A percentile compares a stretch with the other conserved stretches of the same genome.
These are phyloP conservation scores for Pythium aphanidermatum DNA, from an alignment of 352 stramenopile genomes.

Conservation along the genomic window DNA sequence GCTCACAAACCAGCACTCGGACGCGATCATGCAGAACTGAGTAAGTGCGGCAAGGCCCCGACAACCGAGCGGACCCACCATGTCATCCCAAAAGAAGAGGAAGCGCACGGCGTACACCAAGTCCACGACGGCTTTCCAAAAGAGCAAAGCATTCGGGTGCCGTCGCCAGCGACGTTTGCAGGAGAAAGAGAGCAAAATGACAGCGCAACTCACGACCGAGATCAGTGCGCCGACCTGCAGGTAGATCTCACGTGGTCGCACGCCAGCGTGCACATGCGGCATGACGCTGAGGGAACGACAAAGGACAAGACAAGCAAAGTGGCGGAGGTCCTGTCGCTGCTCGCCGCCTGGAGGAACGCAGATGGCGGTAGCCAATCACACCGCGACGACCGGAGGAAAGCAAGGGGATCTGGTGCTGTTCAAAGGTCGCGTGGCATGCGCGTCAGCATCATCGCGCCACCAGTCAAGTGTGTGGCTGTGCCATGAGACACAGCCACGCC, in stretches of 20 bases:
- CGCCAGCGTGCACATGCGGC: not conserved
- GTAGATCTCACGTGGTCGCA: slow-evolving; percentile 33
- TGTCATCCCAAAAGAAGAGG: slow-evolving; percentile 58
- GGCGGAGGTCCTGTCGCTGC: too few relatives aligned
- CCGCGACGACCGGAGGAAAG: not conserved
- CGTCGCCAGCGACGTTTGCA: slow-evolving; percentile 62
- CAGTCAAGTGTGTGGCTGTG: too few relatives aligned
- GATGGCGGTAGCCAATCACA: not conserved
- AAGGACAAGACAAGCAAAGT: too few relatives aligned
- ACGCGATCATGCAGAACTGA: slow-evolving; percentile 73
- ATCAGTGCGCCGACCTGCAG: slow-evolving; percentile 65
- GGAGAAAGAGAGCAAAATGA: slow-evolving; percentile 64
- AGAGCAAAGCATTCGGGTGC: slow-evolving; percentile 80
- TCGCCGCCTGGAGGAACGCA: too few relatives aligned
- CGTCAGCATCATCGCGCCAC: too few relatives aligned
- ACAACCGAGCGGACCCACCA: slow-evolving; percentile 42
- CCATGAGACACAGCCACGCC: too few relatives aligned
- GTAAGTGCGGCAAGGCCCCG: slow-evolving; percentile 53
- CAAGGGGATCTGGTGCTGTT: not conserved
- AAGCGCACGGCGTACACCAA: slow-evolving; percentile 72
- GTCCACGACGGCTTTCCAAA: slow-evolving; percentile 74
- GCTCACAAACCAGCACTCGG: slow-evolving; percentile 84
- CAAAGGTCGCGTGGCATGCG: too few relatives aligned
- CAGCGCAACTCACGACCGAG: slow-evolving; percentile 67
- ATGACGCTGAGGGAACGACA: too few relatives aligned